phyloP scores from a whole-genome alignment of 23 red algal genomes.

The Pyropia yezoensis region DNA sequence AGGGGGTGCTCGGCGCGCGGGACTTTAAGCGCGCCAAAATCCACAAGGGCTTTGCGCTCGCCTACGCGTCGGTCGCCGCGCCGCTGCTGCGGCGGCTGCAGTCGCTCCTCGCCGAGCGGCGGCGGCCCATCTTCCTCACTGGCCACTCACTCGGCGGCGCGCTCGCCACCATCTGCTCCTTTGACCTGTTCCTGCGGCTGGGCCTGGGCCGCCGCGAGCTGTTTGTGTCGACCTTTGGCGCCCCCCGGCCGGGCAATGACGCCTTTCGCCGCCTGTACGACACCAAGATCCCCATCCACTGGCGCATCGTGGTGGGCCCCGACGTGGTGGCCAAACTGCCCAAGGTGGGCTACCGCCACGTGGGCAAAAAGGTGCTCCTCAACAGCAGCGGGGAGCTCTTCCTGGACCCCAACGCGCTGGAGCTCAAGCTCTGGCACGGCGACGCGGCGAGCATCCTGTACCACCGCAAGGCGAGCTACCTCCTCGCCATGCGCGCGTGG shows the following conservation, averaged over 20 bases:
- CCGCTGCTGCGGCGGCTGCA: conserved; percentile 29
- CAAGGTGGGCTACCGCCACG: conserved; percentile 54
- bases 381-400: conserved; percentile 61
- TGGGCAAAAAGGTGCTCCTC: conserved; percentile 64
- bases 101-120: conserved; percentile 23
- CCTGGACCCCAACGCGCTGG: conserved; percentile 53
- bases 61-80: conserved; percentile 46
- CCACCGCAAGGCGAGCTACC: conserved; percentile 59
- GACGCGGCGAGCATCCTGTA: conserved; percentile 43
- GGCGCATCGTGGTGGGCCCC: conserved; percentile 46
- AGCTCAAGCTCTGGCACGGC: conserved; percentile 62
- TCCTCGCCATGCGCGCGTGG: conserved; percentile 63
- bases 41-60: conserved; percentile 50
- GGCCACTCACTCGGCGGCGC: conserved; percentile 59
- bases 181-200: conserved; percentile 31
- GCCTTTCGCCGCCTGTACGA: conserved; percentile 47
- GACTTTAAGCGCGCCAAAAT: conserved; percentile 35
- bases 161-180: conserved; percentile 48
- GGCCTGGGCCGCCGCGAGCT: conserved; percentile 34
- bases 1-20: conserved; percentile 27
- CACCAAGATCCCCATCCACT: conserved; percentile 26
- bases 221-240: conserved; percentile 61
- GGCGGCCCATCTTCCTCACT: conserved; percentile 52
- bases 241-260: conserved; percentile 47
- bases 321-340: conserved; percentile 55